Conservation (phyloP, 345 rosid species). For the Cardamine occulta region DNA sequence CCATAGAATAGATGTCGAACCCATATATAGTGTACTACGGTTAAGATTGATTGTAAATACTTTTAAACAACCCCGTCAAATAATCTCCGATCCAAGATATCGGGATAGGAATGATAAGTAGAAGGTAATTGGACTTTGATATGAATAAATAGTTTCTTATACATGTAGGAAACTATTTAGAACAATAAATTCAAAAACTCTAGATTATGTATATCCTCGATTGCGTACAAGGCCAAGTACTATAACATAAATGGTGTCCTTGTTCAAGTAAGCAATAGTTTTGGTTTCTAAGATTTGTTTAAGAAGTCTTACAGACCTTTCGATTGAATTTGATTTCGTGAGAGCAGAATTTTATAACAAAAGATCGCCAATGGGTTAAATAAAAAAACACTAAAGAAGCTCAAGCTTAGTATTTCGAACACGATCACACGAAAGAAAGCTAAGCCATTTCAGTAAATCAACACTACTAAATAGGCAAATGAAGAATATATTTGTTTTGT, state of each 20-base stretch:
- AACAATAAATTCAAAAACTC: not conserved
- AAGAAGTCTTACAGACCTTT: not conserved
- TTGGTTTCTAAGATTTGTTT: not conserved
- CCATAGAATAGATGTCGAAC: not conserved
- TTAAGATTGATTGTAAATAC: not conserved
- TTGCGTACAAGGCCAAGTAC: not conserved
- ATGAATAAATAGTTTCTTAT: no score
- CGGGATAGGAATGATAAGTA: no score
- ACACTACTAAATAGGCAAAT: no score
- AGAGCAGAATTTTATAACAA: not conserved
- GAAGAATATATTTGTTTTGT: no score
- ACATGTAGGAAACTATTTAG: not conserved
- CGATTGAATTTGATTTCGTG: not conserved
- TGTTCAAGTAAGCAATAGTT: not conserved
- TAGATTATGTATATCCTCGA: no score
- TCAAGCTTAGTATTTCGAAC: not conserved
- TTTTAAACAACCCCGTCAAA: not conserved
- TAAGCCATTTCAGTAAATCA: not conserved
- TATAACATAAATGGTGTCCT: no score
- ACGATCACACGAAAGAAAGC: not conserved
- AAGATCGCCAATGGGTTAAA: not conserved
- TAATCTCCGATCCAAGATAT: not conserved
- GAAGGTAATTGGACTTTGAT: no score
- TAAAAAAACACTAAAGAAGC: not conserved
- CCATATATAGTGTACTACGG: not conserved